Conservation (phyloP, 2,329 filamentous ascomycete species). For the Penicillium vulpinum region DNA sequence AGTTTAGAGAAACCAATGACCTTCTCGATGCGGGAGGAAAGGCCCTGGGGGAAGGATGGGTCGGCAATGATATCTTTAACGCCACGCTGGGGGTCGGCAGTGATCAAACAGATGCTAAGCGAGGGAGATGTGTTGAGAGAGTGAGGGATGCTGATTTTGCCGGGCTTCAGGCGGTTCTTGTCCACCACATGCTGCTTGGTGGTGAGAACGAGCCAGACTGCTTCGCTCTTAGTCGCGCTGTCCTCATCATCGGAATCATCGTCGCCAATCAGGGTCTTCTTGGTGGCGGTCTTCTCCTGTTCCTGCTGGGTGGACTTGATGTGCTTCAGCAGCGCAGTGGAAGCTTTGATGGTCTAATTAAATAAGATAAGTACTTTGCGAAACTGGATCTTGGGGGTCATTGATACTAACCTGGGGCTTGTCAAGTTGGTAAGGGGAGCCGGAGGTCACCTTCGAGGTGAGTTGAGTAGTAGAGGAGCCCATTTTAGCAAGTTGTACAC, state of each 20-base stretch:
- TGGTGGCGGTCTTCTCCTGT: slow-evolving; percentile 51
- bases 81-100: slow-evolving; percentile 74
- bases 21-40: slow-evolving; percentile 68
- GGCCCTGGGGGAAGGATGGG: slow-evolving; percentile 66
- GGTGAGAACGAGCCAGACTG: slow-evolving; percentile 62
- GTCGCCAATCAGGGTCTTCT: slow-evolving; percentile 56
- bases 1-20: slow-evolving; percentile 83
- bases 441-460: slow-evolving; percentile 43
- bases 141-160: slow-evolving; percentile 77
- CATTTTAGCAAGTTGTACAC: slow-evolving; percentile 36
- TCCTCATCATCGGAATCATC: slow-evolving; percentile 49
- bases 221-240: slow-evolving; percentile 48
- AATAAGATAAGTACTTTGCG: slow-evolving; percentile 18
- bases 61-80: slow-evolving; percentile 87
- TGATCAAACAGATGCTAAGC: slow-evolving; percentile 80
- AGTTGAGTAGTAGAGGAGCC: slow-evolving; percentile 40
- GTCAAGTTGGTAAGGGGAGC: slow-evolving; percentile 51
- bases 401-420: slow-evolving; percentile 44
- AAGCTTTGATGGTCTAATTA: slow-evolving; percentile 57
- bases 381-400: not conserved
- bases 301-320: slow-evolving; percentile 53
- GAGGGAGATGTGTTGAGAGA: slow-evolving; percentile 67
- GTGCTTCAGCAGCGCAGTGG: slow-evolving; percentile 59
- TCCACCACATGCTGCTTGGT: slow-evolving; percentile 70
- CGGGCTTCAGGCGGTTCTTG: slow-evolving; percentile 76